Evolutionary conservation across 1,139 yeast species (phyloP), one percentile per base, ranked within the genome.

Genomic region (Taphrina sp.): DNA sequence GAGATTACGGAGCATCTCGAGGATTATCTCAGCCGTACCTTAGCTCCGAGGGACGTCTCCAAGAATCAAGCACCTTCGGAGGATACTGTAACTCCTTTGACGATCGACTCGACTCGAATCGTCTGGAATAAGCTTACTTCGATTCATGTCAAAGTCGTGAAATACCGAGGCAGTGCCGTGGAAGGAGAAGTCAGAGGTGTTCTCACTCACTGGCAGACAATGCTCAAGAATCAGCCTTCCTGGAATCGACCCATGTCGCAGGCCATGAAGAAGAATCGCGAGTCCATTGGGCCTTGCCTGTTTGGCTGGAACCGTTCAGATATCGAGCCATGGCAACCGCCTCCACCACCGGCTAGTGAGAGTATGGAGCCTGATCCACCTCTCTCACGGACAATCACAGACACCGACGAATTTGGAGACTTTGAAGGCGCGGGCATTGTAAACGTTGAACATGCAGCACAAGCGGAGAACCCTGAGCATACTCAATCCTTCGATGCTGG

Each of bases 271-370:
- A 29, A 33, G 38, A 39, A 38, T 26, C 28, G 54, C 14, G 54
- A 49, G 17, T 49, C 54, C 5, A 49, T 49, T 33, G 54, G 54
- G 5, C 29, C 54, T 5, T 31, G 39, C 10, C 10, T 49, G 5
- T 49, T 49, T 39, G 46, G 46, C 5, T 49, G 54, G 54, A 38
- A 35, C n/a, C 17, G 54, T 8, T 20, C 38, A 14, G 54, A 41
- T 39, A 10, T 33, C 5, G 33, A 45, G 24, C 17, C 46, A 4
- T 29, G 37, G 33, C 23, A 29, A 3, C 12, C 31, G 12, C n/a
- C 19, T n/a, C 24, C 44, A 16, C n/a, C 44, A 10, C 22, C 22
- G 26, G n/a, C 17, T 17, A 19, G 23, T 16, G 41, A n/a, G n/a
- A n/a, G n/a, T n/a, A n/a, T n/a, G n/a, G n/a, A n/a, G n/a, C n/a